Conservation (phyloP, 768 basidiomycete species). For the Trametopsis cervina region DNA sequence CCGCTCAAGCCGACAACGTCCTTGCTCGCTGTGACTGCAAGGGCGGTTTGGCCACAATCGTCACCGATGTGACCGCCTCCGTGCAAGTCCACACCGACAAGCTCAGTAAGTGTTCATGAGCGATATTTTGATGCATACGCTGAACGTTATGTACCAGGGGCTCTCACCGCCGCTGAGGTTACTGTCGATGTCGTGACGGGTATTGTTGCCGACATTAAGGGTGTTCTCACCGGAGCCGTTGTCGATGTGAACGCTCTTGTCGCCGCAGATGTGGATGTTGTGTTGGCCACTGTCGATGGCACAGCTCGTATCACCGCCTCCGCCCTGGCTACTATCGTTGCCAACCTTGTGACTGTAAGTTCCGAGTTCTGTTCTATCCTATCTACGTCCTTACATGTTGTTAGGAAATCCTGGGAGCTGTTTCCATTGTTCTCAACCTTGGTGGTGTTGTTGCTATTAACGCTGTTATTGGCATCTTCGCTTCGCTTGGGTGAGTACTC, state of each 20-base stretch:
- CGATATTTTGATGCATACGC: no score
- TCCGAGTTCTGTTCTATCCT: not conserved
- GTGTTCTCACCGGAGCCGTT: slow-evolving; percentile 18
- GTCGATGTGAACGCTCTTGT: slow-evolving; percentile 22
- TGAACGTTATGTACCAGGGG: slow-evolving; percentile 1
- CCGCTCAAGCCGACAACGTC: slow-evolving; percentile 2
- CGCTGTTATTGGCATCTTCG: slow-evolving; percentile 18
- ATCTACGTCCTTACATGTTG: not conserved
- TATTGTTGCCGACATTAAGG: slow-evolving; percentile 20
- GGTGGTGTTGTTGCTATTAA: slow-evolving; percentile 7
- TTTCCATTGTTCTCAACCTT: slow-evolving; percentile 22
- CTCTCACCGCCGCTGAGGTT: slow-evolving; percentile 16
- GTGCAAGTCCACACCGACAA: slow-evolving; percentile 14
- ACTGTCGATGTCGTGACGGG: slow-evolving; percentile 17
- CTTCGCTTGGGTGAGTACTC: slow-evolving; percentile 19
- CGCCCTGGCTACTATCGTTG: slow-evolving; percentile 21
- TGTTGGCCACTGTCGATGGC: slow-evolving; percentile 22
- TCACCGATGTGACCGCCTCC: slow-evolving; percentile 14
- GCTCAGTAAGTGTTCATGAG: slow-evolving; percentile 29
- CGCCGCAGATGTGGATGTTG: slow-evolving; percentile 15
- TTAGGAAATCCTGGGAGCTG: slow-evolving; percentile 25
- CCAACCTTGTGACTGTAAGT: slow-evolving; percentile 18
- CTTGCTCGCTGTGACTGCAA: slow-evolving; percentile 14
- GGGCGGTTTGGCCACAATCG: slow-evolving; percentile 24
- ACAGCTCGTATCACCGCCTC: slow-evolving; percentile 20